These are phyloP conservation scores for Chaetomium globosum DNA, from an alignment of 2,329 filamentous ascomycete genomes.

Conservation along the genomic window DNA sequence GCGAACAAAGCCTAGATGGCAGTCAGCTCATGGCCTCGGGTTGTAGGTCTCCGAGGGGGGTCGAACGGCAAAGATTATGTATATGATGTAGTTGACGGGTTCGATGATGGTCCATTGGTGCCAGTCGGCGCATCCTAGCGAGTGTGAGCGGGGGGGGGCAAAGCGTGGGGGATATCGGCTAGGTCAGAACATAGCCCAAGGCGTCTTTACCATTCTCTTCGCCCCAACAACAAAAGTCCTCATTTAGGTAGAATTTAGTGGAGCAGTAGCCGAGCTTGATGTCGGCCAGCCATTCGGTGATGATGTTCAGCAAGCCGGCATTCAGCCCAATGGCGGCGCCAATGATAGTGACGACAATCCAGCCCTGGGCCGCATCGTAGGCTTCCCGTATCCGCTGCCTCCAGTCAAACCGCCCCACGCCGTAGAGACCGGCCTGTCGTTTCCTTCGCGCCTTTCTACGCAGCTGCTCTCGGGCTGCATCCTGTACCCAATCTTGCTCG, in stretches of 20 bases:
- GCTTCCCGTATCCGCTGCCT: conserved; percentile 77
- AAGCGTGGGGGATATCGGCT: conserved; percentile 23
- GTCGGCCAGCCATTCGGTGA: conserved; percentile 95
- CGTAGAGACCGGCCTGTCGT: conserved; percentile 71
- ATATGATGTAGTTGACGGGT: conserved; percentile 81
- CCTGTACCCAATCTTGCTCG: conserved; percentile 87
- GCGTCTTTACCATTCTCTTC: conserved; percentile 69
- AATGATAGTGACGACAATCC: conserved; percentile 95
- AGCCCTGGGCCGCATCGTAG: conserved; percentile 95
- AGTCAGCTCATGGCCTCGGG: conserved; percentile 26
- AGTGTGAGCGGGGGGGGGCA: conserved; percentile 32
- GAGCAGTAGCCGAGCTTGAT: conserved; percentile 95
- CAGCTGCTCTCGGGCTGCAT: conserved; percentile 86
- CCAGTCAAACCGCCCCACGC: conserved; percentile 73
- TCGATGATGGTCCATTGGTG: conserved; percentile 80
- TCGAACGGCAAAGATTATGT: conserved; percentile 78
- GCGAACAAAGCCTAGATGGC: conserved; percentile 69
- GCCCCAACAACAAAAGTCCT: conserved; percentile 97
- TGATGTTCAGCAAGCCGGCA: conserved; percentile 88
- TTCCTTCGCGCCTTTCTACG: conserved; percentile 75
- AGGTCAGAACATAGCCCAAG: background rate
- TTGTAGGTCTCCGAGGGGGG: background rate
- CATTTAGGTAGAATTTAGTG: conserved; percentile 94
- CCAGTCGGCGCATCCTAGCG: conserved; percentile 81
- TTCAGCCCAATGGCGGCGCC: conserved; percentile 91